Evolutionary conservation across 2,329 filamentous ascomycete species (phyloP).

Genomic region (Gnomoniopsis sp.): DNA sequence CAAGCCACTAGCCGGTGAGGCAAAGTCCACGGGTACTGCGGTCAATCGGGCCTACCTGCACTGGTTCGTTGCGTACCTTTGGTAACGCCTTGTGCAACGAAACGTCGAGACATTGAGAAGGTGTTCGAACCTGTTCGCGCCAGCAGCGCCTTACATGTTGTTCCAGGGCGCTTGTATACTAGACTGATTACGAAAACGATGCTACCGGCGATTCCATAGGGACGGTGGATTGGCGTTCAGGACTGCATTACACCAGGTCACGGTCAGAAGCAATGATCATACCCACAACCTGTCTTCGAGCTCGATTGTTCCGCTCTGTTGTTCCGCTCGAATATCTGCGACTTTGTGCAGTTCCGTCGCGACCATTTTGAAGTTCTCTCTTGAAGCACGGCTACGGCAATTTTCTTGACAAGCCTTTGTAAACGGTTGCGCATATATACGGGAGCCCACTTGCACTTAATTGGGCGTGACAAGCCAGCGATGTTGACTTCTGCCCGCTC

Average conservation of each 20-base stretch:
- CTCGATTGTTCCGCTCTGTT: not conserved
- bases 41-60: not conserved
- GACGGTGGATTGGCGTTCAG: constrained; percentile 6
- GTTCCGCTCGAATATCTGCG: not conserved
- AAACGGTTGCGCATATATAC: too few species aligned
- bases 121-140: not conserved
- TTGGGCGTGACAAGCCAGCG: too few species aligned
- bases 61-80: not conserved
- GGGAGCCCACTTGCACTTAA: too few species aligned
- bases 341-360: not conserved
- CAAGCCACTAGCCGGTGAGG: not conserved
- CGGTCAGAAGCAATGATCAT: constrained; percentile 15
- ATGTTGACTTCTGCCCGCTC: too few species aligned
- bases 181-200: constrained; percentile 2
- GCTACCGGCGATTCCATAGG: not conserved
- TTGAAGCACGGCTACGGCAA: not conserved
- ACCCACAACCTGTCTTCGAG: constrained; percentile 1
- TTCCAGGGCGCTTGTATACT: constrained; percentile 4
- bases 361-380: not conserved
- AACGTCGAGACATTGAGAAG: not conserved
- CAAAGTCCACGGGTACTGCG: not conserved
- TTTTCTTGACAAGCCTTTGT: too few species aligned
- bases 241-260: constrained; percentile 2
- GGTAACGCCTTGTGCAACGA: not conserved
- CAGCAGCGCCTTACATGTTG: not conserved